Percentiles rank a stretch among this genome's conserved stretches.
Evolutionary conservation across 2,329 filamentous ascomycete species (phyloP).

Genomic region (Talaromyces sp.): DNA sequence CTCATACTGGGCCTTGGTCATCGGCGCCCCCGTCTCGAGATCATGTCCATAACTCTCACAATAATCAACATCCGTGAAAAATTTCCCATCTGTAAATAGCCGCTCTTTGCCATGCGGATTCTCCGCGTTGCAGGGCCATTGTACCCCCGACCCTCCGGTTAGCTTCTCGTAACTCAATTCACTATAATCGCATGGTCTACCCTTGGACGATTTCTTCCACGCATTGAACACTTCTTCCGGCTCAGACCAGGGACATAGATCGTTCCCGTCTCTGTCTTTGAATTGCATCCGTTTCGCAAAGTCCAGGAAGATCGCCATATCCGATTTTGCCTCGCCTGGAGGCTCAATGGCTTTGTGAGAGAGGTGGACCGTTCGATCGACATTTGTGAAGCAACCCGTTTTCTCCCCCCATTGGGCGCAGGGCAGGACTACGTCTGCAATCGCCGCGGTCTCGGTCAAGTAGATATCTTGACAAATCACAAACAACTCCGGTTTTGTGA

Average conservation of each 20-base stretch:
- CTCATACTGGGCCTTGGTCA: constrained; percentile 30
- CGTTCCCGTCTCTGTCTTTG: constrained; percentile 32
- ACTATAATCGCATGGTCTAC: constrained; percentile 36
- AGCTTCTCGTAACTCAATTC: constrained; percentile 35
- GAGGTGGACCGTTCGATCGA: constrained; percentile 38
- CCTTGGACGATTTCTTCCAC: constrained; percentile 35
- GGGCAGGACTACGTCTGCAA: constrained; percentile 39
- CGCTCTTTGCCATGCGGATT: constrained; percentile 35
- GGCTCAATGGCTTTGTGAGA: constrained; percentile 39
- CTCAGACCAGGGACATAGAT: constrained; percentile 28
- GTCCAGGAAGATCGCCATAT: constrained; percentile 38
- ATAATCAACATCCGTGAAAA: constrained; percentile 36
- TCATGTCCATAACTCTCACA: constrained; percentile 40
- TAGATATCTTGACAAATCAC: constrained; percentile 38
- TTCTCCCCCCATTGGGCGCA: constrained; percentile 40
- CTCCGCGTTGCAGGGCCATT: constrained; percentile 37
- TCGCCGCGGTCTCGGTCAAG: constrained; percentile 35
- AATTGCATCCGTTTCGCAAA: constrained; percentile 36
- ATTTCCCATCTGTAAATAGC: constrained; percentile 32
- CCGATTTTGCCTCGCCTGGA: constrained; percentile 35
- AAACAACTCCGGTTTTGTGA: constrained; percentile 34
- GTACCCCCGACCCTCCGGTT: constrained; percentile 35
- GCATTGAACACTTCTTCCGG: constrained; percentile 37
- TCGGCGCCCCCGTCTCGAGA: constrained; percentile 36
- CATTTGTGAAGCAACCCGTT: constrained; percentile 40